Evolutionary conservation across 2,329 filamentous ascomycete genomes (phyloP), one percentile per base, ranked within the genome.

Genomic region (Venturiaceae sp.): DNA sequence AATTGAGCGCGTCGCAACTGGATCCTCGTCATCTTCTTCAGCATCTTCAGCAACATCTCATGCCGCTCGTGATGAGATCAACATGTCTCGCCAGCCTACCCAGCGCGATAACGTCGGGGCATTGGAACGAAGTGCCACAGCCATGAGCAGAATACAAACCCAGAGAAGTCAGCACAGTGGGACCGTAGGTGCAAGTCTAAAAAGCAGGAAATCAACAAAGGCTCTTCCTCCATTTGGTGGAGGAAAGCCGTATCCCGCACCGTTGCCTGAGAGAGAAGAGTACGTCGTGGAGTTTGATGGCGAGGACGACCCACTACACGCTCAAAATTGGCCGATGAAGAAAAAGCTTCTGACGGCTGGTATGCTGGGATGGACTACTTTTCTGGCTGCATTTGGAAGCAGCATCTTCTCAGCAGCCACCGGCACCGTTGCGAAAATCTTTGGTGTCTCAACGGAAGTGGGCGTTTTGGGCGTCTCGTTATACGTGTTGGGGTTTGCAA

Each of bases 251-350:
- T 90, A 83, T 65, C 88, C 88, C 3, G 87, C 87, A 3, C 77
- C 75, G 0, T 69, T 92, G 44, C 87, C 87, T 1, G 82, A 84
- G 14, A 78, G 80, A 64, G 88, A 92, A 65, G 83, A 88, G 63
- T 92, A 92, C 67, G 87, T 91, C 0, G 88, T 92, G 46, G 88
- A 81, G 41, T 96, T 95, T 67, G 86, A 92, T 64, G 91, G 90
- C 0, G 86, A 84, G 1, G 80, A 91, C 63, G 91, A 96, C 66
- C 90, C 90, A 2, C 68, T 92, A 61, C 90, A 95, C 71, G 87
- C 90, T 1, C 88, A 92, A 74, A 96, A 96, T 69, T 96, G 91
- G 91, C 80, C 87, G 0, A 67, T 88, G 57, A 82, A 75, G 68
- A 92, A 88, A 76, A 96, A 95, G 83, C 54, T 90, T 39, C 65